Evolutionary conservation across 495 filamentous ascomycete genomes (phyloP), one percentile per base, ranked within the genome.

Genomic region (Xylaria intraflava): DNA sequence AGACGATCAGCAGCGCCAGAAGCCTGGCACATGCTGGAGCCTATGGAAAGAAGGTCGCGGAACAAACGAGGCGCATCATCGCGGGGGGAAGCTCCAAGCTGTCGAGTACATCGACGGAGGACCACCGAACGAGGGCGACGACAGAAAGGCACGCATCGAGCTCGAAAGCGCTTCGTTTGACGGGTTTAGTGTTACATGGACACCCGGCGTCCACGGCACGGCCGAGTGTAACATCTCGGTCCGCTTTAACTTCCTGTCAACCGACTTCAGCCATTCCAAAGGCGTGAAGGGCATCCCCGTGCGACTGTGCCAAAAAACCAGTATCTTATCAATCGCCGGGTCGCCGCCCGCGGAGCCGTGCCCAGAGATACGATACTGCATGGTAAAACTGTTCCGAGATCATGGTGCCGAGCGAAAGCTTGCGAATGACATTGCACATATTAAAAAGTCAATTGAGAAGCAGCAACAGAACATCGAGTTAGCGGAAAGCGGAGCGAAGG

Each of bases 231-330:
- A 78, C 23, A 80, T 98, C 30, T 83, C 89, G 12, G 87, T 97
- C 14, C 88, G 90, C 41, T 98, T 96, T 78, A 96, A 98, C 68
- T 98, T 98, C 63, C 78, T 97, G 0, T 98, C 93, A 0, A 98
- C 92, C 11, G 93, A 98, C 64, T 98, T 97, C 65, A 97, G 90
- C 65, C 90, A 95, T 61, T 96, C 93, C 6, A 97, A 98, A 59
- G 93, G 93, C 26, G 92, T 98, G 26, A 97, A 96, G 66, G 93
- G 93, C 16, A 94, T 95, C 50, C 89, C 92, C 0, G 90, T 98
- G 11, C 72, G 93, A 38, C 77, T 98, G 4, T 97, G 92, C 65
- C 82, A 90, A 4, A 96, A 96, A 68, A 96, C 92, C 0, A 85
- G 90, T 44, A 65, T 81, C 14, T 57, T 87, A 0, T 67, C 78